These are phyloP conservation scores for Phytophthora pistaciae DNA, from an alignment of 352 stramenopile genomes.

Conservation along the genomic window DNA sequence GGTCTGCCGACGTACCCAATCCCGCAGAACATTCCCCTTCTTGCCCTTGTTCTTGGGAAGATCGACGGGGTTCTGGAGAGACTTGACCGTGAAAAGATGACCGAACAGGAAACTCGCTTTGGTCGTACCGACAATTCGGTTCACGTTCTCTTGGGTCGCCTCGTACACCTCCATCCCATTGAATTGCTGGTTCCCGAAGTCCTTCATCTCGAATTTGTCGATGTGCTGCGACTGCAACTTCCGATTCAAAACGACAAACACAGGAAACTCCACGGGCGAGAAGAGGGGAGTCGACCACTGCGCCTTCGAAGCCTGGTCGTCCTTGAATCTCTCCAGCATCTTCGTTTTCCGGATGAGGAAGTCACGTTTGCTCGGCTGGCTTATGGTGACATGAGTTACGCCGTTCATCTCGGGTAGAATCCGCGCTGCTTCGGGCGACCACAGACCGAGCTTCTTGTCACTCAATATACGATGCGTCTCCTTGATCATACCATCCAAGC, in stretches of 20 bases:
- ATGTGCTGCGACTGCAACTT: constrained; percentile 28
- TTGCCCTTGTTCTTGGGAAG: constrained; percentile 39
- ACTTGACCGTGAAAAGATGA: constrained; percentile 38
- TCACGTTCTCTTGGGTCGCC: constrained; percentile 48
- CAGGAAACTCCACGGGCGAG: constrained; percentile 41
- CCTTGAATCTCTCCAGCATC: constrained; percentile 56
- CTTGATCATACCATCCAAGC: constrained; percentile 43
- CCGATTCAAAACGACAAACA: constrained; percentile 30
- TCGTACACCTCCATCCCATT: constrained; percentile 54
- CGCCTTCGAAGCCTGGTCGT: constrained; percentile 20
- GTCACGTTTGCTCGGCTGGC: constrained; percentile 28
- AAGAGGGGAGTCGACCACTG: constrained; percentile 57
- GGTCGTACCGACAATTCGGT: constrained; percentile 10
- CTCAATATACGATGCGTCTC: constrained; percentile 21
- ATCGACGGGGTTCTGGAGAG: constrained; percentile 36
- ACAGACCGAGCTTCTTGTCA: constrained; percentile 19
- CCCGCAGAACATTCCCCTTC: constrained; percentile 18
- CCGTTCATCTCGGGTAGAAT: constrained; percentile 28
- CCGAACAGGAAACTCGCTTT: constrained; percentile 45
- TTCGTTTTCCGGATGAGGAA: constrained; percentile 57
- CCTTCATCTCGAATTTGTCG: constrained; percentile 37
- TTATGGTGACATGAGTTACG: constrained; percentile 34
- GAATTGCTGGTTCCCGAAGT: constrained; percentile 45
- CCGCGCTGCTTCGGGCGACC: constrained; percentile 14
- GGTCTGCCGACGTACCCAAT: constrained; percentile 53